Percentiles rank a stretch among this genome's conserved stretches.
Evolutionary conservation across 176 grass and related monocot genomes (phyloP).

Genomic region (Hordeum vulgare): DNA sequence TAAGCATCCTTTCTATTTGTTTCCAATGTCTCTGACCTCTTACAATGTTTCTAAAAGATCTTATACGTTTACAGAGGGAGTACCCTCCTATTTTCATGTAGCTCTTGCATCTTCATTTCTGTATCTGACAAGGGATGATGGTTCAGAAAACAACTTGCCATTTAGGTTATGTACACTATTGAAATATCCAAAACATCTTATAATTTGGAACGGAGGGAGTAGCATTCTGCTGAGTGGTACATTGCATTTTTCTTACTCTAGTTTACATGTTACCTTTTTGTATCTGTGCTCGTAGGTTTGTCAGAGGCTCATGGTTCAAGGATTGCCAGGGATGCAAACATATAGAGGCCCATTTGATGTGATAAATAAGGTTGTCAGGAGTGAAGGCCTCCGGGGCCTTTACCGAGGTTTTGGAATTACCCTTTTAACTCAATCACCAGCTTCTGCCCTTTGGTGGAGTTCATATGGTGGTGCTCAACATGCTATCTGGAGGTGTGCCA

Average conservation of each 20-base stretch:
- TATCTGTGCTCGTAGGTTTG: conserved; percentile 53
- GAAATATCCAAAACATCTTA: too few species aligned
- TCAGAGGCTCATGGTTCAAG: conserved; percentile 94
- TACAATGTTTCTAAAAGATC: too few species aligned
- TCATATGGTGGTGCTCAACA: conserved; percentile 84
- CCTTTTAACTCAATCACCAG: conserved; percentile 76
- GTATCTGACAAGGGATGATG: not conserved
- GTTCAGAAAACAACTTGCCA: not conserved
- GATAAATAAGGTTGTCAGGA: conserved; percentile 63
- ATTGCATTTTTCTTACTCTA: not conserved
- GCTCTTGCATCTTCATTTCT: not conserved
- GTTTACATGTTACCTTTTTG: not conserved
- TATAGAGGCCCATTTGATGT: conserved; percentile 76
- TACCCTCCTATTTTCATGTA: not conserved
- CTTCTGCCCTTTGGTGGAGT: conserved; percentile 98
- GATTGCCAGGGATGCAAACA: conserved; percentile 67
- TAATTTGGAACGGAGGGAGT: too few species aligned
- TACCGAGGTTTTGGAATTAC: conserved; percentile 96
- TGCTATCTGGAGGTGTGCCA: conserved; percentile 78
- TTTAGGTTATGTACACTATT: not conserved
- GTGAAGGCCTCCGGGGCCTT: conserved; percentile 71
- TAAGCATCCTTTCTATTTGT: conserved; percentile 29
- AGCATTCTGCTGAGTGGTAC: not conserved
- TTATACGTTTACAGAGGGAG: too few species aligned
- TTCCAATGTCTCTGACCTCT: not conserved